A percentile compares a stretch with the other conserved stretches of the same genome.
These are phyloP conservation scores for Penicillium verhagenii DNA, from an alignment of 495 filamentous ascomycete genomes.

Conservation along the genomic window DNA sequence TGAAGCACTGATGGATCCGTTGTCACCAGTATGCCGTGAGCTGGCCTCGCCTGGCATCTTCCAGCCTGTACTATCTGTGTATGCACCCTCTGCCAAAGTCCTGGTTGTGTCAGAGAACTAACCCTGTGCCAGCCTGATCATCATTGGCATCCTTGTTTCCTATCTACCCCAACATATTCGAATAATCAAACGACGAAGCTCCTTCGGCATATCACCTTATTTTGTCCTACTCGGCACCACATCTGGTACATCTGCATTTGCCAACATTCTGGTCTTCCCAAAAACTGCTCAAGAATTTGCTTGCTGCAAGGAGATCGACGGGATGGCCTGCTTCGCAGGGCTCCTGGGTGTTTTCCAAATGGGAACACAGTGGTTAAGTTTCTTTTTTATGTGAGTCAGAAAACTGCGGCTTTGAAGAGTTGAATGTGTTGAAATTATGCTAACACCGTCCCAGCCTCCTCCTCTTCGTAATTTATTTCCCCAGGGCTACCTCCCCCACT, in stretches of 20 bases:
- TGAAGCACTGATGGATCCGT: constrained; percentile 3
- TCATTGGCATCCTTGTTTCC: constrained; percentile 87
- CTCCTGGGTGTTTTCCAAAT: constrained; percentile 87
- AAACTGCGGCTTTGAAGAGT: not conserved
- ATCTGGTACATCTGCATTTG: constrained; percentile 80
- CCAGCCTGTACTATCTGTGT: constrained; percentile 65
- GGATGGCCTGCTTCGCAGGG: constrained; percentile 79
- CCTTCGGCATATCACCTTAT: constrained; percentile 93
- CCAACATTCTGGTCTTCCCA: constrained; percentile 84
- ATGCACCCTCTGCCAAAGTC: constrained; percentile 7
- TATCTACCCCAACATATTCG: constrained; percentile 94
- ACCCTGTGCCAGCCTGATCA: constrained; percentile 60
- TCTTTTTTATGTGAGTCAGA: constrained; percentile 75
- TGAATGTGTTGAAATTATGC: not conserved
- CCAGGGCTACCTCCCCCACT: constrained; percentile 54
- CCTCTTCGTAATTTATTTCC: constrained; percentile 85
- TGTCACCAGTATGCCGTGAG: constrained; percentile 31
- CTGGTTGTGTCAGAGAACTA: not conserved
- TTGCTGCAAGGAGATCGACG: constrained; percentile 79
- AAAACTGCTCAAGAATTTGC: constrained; percentile 72
- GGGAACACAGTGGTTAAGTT: constrained; percentile 86
- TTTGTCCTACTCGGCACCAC: constrained; percentile 91
- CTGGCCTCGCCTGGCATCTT: constrained; percentile 50
- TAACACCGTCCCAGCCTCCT: constrained; percentile 56
- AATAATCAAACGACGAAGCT: constrained; percentile 81